Conservation (phyloP, 495 filamentous ascomycete genomes). For the Neurospora intermedia region DNA sequence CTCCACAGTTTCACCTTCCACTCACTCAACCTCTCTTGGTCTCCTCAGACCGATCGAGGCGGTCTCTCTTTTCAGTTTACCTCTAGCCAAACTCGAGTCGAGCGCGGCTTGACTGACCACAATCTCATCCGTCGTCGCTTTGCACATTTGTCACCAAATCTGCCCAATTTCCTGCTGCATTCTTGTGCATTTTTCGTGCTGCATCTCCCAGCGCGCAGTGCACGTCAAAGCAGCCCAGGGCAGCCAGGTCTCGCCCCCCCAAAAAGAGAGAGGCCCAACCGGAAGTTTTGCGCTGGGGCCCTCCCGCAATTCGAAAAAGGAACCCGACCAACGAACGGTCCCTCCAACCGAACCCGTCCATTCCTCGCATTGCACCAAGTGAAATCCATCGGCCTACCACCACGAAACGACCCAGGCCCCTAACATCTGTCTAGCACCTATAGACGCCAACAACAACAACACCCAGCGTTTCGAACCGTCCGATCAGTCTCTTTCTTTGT, state of each 20-base stretch:
- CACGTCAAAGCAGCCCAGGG: neutral
- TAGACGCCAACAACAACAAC: neutral
- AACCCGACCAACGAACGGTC: neutral
- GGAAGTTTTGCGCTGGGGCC: neutral
- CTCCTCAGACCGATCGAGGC: neutral
- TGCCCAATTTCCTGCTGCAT: neutral
- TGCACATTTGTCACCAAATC: neutral
- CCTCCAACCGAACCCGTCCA: neutral
- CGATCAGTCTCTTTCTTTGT: neutral
- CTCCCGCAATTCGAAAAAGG: neutral
- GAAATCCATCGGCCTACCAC: neutral
- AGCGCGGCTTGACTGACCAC: neutral
- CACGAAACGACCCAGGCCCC: neutral
- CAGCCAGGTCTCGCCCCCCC: neutral
- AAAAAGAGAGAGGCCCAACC: neutral
- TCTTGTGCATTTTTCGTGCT: neutral
- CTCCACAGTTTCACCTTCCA: neutral
- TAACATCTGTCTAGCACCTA: neutral
- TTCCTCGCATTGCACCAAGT: neutral
- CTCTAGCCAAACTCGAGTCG: neutral
- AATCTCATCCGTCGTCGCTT: neutral
- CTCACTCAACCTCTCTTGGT: neutral
- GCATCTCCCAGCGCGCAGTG: neutral
- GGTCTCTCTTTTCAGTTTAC: neutral
- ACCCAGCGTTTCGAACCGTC: neutral